Conservation (phyloP, 345 rosid genomes). For the Turritis glabra region DNA sequence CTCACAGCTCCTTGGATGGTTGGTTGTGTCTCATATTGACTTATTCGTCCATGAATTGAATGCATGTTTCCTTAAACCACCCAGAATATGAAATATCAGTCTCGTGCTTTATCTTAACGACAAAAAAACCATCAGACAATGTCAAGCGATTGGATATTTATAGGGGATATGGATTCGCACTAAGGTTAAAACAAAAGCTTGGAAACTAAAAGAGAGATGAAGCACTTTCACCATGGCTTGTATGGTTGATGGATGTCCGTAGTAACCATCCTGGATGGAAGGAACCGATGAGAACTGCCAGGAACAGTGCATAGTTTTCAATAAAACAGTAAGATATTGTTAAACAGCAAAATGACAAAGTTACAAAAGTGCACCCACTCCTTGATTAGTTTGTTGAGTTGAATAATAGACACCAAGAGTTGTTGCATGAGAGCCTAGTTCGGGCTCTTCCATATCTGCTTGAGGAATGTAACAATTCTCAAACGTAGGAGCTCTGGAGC, state of each 20-base stretch:
- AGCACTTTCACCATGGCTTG: conserved; percentile 33
- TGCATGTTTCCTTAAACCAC: conserved; percentile 49
- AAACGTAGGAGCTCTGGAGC: conserved; percentile 45
- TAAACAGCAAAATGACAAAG: neutral
- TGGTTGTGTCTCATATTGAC: conserved; percentile 46
- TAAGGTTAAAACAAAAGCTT: conserved; percentile 4
- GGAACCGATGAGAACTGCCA: conserved; percentile 33
- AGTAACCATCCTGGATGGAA: conserved; percentile 47
- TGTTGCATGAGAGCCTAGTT: conserved; percentile 49
- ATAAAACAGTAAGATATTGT: neutral
- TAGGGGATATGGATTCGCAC: neutral
- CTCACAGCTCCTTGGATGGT: conserved; percentile 53
- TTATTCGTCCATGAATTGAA: conserved; percentile 39
- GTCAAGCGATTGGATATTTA: neutral
- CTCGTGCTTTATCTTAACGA: neutral
- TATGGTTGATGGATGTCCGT: conserved; percentile 43
- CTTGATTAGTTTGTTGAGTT: conserved; percentile 48
- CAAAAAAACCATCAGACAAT: neutral
- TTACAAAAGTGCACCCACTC: conserved; percentile 34
- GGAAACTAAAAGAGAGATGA: neutral
- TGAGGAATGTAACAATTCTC: conserved; percentile 51
- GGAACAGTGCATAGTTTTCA: neutral
- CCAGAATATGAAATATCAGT: conserved; percentile 15
- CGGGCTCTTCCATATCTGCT: conserved; percentile 46
- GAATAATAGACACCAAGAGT: conserved; percentile 47